Evolutionary conservation across 1,284 basidiomycete species (phyloP).

Genomic region (Lentinula novae-zelandiae): DNA sequence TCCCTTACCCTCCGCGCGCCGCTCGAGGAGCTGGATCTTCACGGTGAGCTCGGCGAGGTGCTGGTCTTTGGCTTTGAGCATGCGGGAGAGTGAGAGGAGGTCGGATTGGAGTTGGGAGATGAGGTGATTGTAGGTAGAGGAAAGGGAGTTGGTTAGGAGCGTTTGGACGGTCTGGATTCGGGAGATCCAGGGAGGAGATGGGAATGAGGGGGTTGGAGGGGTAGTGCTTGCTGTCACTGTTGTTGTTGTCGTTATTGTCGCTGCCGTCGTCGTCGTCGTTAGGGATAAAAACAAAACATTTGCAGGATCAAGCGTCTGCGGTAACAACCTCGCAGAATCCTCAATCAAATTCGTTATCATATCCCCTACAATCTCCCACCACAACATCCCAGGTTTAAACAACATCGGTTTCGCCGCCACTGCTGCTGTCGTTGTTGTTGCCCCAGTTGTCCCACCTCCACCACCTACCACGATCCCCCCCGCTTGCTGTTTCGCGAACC

Average conservation of each 20-base stretch:
- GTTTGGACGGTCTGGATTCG: constrained; percentile 89
- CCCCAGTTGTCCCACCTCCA: constrained; percentile 26
- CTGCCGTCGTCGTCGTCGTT: background rate
- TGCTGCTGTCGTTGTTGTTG: constrained; percentile 24
- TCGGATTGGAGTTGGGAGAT: constrained; percentile 85
- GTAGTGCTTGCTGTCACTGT: too few species aligned
- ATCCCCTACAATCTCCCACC: constrained; percentile 76
- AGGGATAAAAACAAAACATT: constrained; percentile 46
- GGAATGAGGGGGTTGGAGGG: constrained; percentile 46
- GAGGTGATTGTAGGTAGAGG: constrained; percentile 77
- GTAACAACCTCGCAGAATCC: constrained; percentile 69
- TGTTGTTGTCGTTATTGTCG: too few species aligned
- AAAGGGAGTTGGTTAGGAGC: constrained; percentile 80
- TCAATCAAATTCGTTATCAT: constrained; percentile 66
- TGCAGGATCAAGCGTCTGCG: constrained; percentile 71
- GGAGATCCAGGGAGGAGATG: constrained; percentile 82
- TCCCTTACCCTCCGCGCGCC: constrained; percentile 51
- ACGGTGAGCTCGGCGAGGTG: constrained; percentile 84
- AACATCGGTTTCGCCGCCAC: constrained; percentile 29
- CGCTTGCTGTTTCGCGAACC: constrained; percentile 71
- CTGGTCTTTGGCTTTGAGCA: constrained; percentile 85
- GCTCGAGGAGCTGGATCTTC: constrained; percentile 93
- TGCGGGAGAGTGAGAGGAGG: constrained; percentile 81
- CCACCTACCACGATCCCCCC: constrained; percentile 18
- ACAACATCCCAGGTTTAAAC: constrained; percentile 57